Evolutionary conservation across 2,329 filamentous ascomycete genomes (phyloP), one percentile per base, ranked within the genome.

Genomic region (Cadophora malorum): DNA sequence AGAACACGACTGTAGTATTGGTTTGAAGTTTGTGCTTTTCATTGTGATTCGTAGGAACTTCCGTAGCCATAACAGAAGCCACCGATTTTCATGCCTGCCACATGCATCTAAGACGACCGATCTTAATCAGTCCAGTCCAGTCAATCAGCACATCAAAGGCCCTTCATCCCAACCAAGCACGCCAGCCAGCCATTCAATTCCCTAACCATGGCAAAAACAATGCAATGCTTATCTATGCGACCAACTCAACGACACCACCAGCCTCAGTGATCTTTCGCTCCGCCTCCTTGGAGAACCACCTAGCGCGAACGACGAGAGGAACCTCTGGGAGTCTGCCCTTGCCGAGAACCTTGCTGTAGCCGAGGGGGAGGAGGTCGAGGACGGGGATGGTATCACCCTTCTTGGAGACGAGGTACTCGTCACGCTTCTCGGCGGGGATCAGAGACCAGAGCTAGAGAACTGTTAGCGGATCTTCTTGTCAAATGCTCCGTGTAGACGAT

Each of bases 251-350:
- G 80, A 97, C 92, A 84, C 95, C 95, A 83, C 96, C 96, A 79
- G 94, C 95, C 84, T 96, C 93, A 82, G 92, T 97, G 85, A 99
- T 97, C 92, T 99, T 99, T 86, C 93, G 88, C 91, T 99, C 96
- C 76, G 96, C 96, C 83, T 97, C 90, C 82, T 92, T 91, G 88
- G 90, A 94, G 84, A 99, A 92, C 87, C 94, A 98, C 82, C 96
- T 88, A 77, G 96, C 95, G 81, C 93, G 93, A 76, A 99, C 94
- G 79, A 99, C 93, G 79, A 99, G 84, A 76, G 96, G 96, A 79
- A 98, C 89, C 80, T 95, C 87, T 79, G 96, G 95, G 79, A 98
- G 87, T 80, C 95, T 91, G 84, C 96, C 96, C 90, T 99, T 99
- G 83, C 96, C 96, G 81, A 99, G 92, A 76, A 99, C 90, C 88